These are phyloP conservation scores for Geranomyces variabilis DNA, from an alignment of 192 early-diverging fungal species.

Conservation along the genomic window DNA sequence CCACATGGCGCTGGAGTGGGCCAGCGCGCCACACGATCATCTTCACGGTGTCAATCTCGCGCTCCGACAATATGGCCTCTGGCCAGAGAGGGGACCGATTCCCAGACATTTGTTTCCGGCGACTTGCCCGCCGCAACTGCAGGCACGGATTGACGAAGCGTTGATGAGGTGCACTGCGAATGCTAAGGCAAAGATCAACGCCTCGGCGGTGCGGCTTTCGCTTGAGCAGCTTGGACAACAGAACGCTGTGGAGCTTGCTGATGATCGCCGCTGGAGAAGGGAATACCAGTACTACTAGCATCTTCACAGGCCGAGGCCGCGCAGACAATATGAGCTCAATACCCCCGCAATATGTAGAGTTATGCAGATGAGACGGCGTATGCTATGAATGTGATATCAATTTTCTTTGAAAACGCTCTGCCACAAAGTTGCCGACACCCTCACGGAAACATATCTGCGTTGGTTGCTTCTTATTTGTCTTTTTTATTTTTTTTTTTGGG, in stretches of 20 bases:
- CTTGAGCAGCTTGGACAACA: not conserved
- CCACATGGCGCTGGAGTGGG: conserved; percentile 2
- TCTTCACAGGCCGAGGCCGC: too few relatives aligned
- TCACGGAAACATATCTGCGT: too few relatives aligned
- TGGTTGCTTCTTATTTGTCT: too few relatives aligned
- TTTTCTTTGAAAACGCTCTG: too few relatives aligned
- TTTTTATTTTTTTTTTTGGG: too few relatives aligned
- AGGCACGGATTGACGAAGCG: not conserved
- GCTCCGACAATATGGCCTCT: not conserved
- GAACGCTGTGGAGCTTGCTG: conserved; percentile 2
- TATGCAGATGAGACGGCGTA: too few relatives aligned
- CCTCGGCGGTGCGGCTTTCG: not conserved
- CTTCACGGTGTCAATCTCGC: not conserved
- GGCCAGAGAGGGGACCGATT: not conserved
- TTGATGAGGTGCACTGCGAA: not conserved
- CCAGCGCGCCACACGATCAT: not conserved
- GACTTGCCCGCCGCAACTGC: not conserved
- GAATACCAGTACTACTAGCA: too few relatives aligned
- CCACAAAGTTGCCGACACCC: too few relatives aligned
- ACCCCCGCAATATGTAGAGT: too few relatives aligned
- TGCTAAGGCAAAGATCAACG: not conserved
- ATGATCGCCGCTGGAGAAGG: not conserved
- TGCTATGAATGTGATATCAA: too few relatives aligned
- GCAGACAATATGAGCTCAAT: too few relatives aligned
- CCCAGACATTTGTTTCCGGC: not conserved